Evolutionary conservation across 2,329 filamentous ascomycete species (phyloP), one percentile per base, ranked within the genome.

Genomic region (Stagonosporopsis chrysanthemi): DNA sequence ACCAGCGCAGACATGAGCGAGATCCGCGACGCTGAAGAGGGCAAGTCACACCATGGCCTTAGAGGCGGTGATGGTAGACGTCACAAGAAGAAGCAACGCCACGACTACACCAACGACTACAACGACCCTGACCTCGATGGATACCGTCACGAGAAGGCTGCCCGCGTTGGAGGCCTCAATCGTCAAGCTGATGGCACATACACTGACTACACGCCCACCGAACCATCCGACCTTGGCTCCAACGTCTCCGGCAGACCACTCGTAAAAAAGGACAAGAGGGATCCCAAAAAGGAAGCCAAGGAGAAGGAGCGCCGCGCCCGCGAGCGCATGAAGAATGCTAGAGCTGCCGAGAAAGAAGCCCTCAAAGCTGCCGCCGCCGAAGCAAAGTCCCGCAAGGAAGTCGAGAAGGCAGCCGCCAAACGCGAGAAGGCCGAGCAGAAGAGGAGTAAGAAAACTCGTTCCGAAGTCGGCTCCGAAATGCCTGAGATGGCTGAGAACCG

Each of bases 111-210:
- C 72, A 83, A 84, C 66, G 81, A 84, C 67, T 58, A 77, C 74
- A 53, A 71, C 38, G 81, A 83, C 64, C 76, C 77, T 43, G 89
- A 95, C 58, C 85, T 98, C 53, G 86, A 89, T 56, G 86, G 86
- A 31, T 98, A 98, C 81, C 90, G 93, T 23, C 84, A 92, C 71
- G 94, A 98, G 79, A 91, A 89, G 75, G 82, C 92, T 2, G 94
- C 94, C 0, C 85, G 90, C 48, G 92, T 98, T 2, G 94, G 94
- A 33, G 94, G 94, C 19, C 80, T 98, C 75, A 98, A 98, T 78
- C 88, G 89, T 68, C 83, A 90, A 65, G 84, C 88, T 40, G 94
- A 97, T 66, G 90, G 88, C 59, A 90, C 87, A 58, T 81, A 86
- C 64, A 96, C 91, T 83, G 90, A 96, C 72, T 91, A 90, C 75